Evolutionary conservation across 257 asterid species (phyloP).

Genomic region (Nicotiana attenuata): DNA sequence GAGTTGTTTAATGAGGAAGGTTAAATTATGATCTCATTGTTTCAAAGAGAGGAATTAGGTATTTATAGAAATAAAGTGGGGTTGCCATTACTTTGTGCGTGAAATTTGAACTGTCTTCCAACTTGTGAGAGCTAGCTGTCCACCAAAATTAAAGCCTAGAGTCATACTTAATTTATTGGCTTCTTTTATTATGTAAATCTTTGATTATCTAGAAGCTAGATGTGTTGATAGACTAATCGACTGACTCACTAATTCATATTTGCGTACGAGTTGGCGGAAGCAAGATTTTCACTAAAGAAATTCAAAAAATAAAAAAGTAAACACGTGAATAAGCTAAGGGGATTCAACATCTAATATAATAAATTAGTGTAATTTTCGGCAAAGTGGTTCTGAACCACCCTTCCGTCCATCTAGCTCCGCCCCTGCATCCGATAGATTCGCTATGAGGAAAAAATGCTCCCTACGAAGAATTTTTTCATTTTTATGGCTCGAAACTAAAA

Average conservation of each 20-base stretch:
- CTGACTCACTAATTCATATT: background rate
- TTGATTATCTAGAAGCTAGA: background rate
- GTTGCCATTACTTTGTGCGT: background rate
- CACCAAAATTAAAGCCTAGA: background rate
- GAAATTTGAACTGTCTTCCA: background rate
- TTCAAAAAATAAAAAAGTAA: no score
- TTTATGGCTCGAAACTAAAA: background rate
- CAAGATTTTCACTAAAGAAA: no score
- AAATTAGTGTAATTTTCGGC: no score
- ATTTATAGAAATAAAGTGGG: background rate
- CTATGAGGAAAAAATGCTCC: background rate
- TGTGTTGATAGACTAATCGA: background rate
- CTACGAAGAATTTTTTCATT: background rate
- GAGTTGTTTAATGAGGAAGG: conserved; percentile 8
- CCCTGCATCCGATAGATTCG: no score
- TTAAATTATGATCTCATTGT: background rate
- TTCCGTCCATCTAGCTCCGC: no score
- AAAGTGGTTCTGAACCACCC: no score
- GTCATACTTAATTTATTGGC: background rate
- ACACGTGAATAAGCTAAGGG: no score
- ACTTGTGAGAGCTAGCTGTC: conserved; percentile 1
- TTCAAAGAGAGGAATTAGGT: background rate
- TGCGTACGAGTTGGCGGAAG: no score
- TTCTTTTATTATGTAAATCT: background rate
- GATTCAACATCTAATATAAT: no score